Evolutionary conservation across 331 rosid genomes (phyloP).

Genomic region (Telfairia occidentalis): DNA sequence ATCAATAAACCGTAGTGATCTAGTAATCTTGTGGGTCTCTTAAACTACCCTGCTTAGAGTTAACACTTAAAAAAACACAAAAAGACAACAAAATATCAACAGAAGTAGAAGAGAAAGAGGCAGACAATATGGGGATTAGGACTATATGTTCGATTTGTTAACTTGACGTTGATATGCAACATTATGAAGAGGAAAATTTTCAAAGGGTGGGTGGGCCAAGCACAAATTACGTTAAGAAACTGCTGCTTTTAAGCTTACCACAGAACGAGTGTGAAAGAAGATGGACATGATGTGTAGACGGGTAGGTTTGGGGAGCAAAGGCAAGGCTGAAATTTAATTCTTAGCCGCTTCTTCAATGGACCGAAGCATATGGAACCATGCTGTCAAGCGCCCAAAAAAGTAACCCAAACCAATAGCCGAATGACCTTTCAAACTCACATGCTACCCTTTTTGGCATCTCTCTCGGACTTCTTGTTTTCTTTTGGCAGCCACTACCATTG

Average conservation of each 20-base stretch:
- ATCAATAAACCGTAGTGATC: not conserved
- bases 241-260: constrained; percentile 10
- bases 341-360: constrained; percentile 30
- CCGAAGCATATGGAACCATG: constrained; percentile 23
- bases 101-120: not conserved
- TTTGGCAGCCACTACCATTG: not conserved
- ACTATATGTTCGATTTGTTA: not conserved
- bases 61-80: not conserved
- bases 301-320: constrained; percentile 17
- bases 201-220: not conserved
- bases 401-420: constrained; percentile 16
- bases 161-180: not conserved
- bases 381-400: constrained; percentile 13
- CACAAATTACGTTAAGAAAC: constrained; percentile 5
- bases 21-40: not conserved
- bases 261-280: constrained; percentile 19
- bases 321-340: constrained; percentile 18
- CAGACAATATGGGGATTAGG: not conserved
- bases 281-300: not conserved
- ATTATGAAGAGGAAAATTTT: not conserved
- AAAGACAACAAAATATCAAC: not conserved
- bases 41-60: not conserved
- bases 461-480: constrained; percentile 9
- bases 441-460: constrained; percentile 45
- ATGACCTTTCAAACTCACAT: constrained; percentile 13